Base-by-base conservation (phyloP, 208 protist genomes). In the Spironucleus salmonicida region DNA sequence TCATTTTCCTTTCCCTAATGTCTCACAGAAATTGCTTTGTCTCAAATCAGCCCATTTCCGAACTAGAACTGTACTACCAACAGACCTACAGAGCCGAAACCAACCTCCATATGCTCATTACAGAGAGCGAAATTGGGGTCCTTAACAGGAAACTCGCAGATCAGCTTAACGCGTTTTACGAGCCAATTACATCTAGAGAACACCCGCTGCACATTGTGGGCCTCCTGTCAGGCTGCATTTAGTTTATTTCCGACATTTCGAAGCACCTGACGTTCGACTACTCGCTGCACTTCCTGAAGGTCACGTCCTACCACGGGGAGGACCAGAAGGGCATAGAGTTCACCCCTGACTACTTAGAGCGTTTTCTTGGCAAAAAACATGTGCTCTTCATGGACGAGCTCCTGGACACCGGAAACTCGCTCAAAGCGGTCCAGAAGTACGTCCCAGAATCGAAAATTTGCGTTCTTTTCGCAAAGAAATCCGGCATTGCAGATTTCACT, bases 341-440 rank as follows among this genome's bases (percentile, higher is more conserved):
- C 30, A 30, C 19, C 61, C 26, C 15, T 23, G 34, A n/a, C 23
- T 15, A 67, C 61, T 19, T 67, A 15, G 15, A n/a, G 61, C 29
- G 15, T 15, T 30, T 67, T 34, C 13, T 23, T 23, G 34, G 35
- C 26, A 67, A n/a, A 15, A 13, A 34, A 23, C 23, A 67, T 13
- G 61, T 67, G 13, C 26, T 67, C 26, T 19, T 67, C 35, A 67
- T 67, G 13, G 61, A 67, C 61, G 61, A 67, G 61, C 35, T 38
- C 15, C 15, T 67, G 26, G 61, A 67, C 34, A 39, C 61, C 23
- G 61, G 61, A 19, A 15, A 67, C 35, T 39, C 61, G 26, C 13
- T 67, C 61, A 39, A 38, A 15, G 15, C 61, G 26, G 35, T 67
- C 35, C 26, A 67, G 61, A 30, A n/a, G 29, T 30, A 67, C 23